A percentile compares a stretch with the other conserved stretches of the same genome.
Evolutionary conservation across 495 filamentous ascomycete genomes (phyloP).

Genomic region (Penicillium arizonense): DNA sequence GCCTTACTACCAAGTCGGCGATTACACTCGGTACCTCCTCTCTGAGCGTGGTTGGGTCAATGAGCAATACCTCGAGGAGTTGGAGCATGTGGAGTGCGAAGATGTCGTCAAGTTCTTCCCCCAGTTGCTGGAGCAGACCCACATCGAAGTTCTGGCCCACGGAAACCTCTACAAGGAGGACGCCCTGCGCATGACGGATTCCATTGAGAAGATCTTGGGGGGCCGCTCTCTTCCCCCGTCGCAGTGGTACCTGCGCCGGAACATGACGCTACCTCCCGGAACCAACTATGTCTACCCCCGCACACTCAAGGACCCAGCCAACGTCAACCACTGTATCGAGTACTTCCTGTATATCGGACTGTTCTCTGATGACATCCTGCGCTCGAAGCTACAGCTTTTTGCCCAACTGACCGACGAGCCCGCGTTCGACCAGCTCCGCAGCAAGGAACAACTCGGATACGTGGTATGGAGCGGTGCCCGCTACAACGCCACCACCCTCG

Average conservation of each 20-base stretch:
- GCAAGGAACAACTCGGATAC: slow-evolving; percentile 97
- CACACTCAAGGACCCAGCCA: slow-evolving; percentile 79
- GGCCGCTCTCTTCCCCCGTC: slow-evolving; percentile 70
- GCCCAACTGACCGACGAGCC: slow-evolving; percentile 94
- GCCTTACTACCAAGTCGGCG: slow-evolving; percentile 88
- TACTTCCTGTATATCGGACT: slow-evolving; percentile 82
- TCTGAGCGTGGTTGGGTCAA: slow-evolving; percentile 75
- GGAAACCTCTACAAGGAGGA: slow-evolving; percentile 97
- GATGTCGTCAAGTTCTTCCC: slow-evolving; percentile 78
- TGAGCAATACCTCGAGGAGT: slow-evolving; percentile 75
- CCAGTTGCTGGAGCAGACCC: slow-evolving; percentile 75
- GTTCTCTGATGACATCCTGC: slow-evolving; percentile 60
- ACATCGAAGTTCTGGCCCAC: slow-evolving; percentile 85
- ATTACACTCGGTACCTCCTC: slow-evolving; percentile 77
- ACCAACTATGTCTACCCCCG: slow-evolving; percentile 81
- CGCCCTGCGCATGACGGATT: slow-evolving; percentile 78
- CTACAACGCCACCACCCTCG: slow-evolving; percentile 67
- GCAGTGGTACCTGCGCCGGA: slow-evolving; percentile 78
- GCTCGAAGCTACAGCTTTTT: slow-evolving; percentile 77
- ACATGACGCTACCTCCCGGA: slow-evolving; percentile 73
- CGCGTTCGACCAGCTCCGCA: slow-evolving; percentile 88
- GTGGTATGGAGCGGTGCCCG: slow-evolving; percentile 84
- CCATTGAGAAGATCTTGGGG: slow-evolving; percentile 76
- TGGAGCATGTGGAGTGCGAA: slow-evolving; percentile 68
- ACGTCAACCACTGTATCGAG: slow-evolving; percentile 96